Conservation (phyloP, 2,329 filamentous ascomycete genomes). For the Cercospora citrullina region DNA sequence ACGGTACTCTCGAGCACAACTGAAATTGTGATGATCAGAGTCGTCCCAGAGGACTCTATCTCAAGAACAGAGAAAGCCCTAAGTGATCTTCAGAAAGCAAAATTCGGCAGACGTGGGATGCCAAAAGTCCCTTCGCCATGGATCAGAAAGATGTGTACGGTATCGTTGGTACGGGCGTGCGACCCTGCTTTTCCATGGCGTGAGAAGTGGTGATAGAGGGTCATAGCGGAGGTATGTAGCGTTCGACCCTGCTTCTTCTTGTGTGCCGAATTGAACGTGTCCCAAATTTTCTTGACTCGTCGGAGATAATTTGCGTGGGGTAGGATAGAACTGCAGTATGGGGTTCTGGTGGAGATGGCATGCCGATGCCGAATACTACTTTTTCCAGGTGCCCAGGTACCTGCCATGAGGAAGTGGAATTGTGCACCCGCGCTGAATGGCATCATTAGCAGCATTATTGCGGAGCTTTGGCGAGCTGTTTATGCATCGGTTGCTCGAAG, state of each 20-base stretch:
- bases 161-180: not conserved
- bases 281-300: not conserved
- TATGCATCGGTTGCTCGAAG: not conserved
- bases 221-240: not conserved
- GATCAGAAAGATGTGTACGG: not conserved
- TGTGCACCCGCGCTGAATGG: not conserved
- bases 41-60: not conserved
- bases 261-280: not conserved
- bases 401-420: not conserved
- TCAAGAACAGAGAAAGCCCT: not conserved
- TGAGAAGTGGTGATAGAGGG: not conserved
- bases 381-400: not conserved
- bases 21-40: not conserved
- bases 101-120: not conserved
- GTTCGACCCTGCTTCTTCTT: not conserved
- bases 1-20: not conserved
- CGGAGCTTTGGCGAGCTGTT: not conserved
- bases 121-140: not conserved
- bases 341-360: not conserved
- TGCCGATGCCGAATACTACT: not conserved
- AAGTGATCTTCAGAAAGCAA: not conserved
- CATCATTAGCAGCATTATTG: not conserved
- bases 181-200: not conserved
- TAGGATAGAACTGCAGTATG: not conserved
- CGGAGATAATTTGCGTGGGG: not conserved